phyloP scores from a whole-genome alignment of 441 rosid genomes.

The Aquilaria agallochum region DNA sequence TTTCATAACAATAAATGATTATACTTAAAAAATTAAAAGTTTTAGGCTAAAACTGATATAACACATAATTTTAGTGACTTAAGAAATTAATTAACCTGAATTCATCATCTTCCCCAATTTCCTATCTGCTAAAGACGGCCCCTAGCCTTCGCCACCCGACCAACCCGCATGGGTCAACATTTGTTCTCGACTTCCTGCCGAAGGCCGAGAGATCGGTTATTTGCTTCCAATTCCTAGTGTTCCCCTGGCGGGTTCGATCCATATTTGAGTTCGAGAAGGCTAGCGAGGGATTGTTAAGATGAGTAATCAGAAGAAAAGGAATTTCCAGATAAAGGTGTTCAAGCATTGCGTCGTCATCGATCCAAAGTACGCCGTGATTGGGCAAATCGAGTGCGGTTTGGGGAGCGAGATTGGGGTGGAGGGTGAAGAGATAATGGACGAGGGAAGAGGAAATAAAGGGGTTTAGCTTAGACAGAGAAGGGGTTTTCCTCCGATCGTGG shows the following conservation, averaged over 20 bases:
- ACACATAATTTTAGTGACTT: too few relatives aligned
- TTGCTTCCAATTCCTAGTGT: constrained; percentile 1
- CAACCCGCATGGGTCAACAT: background rate
- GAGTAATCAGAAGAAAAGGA: constrained; percentile 76
- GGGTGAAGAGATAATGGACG: constrained; percentile 40
- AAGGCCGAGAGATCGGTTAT: background rate
- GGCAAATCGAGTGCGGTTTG: constrained; percentile 58
- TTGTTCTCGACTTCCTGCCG: background rate
- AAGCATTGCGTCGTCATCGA: constrained; percentile 77
- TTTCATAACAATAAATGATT: too few relatives aligned
- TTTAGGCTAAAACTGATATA: too few relatives aligned
- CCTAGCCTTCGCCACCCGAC: constrained; percentile 2
- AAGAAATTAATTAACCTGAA: too few relatives aligned
- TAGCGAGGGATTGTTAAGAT: constrained; percentile 10
- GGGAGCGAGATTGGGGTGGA: constrained; percentile 47
- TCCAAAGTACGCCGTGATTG: constrained; percentile 68
- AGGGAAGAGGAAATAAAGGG: constrained; percentile 46
- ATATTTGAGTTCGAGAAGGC: background rate
- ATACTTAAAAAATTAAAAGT: too few relatives aligned
- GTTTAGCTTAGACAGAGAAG: constrained; percentile 32
- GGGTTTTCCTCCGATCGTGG: constrained; percentile 54
- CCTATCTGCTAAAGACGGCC: constrained; percentile 24
- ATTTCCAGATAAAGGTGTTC: constrained; percentile 76
- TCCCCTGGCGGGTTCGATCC: background rate
- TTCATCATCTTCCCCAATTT: too few relatives aligned